Base-by-base conservation (phyloP, 352 stramenopile genomes). In the Phytophthora constricta region DNA sequence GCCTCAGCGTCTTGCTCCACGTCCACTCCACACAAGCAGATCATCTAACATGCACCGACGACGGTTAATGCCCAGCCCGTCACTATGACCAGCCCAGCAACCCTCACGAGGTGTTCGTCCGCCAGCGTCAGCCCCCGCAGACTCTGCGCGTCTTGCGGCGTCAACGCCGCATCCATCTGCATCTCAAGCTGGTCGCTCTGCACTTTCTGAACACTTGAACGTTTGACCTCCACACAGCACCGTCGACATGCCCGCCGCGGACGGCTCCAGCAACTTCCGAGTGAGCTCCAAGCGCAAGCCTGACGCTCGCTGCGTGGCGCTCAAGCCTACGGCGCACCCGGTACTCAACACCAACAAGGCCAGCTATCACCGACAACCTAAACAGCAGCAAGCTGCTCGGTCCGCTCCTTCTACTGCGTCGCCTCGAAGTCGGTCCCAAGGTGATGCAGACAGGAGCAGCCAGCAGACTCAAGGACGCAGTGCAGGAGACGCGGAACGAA, bases 11-110 rank as follows among this genome's bases (percentile, higher is more conserved):
- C 75, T 23, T 58, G 47, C 46, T 71, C 53, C 25, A 25, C 28
- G 20, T 70, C 50, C 55, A 72, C 65, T 58, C 70, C 75, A 28
- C 73, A 80, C n/a, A 86, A 51, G 37, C 77, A 86, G 58, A 87
- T 72, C 63, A 87, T 70, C 77, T 87, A 43, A 22, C 39, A 48
- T 25, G 23, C n/a, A 51, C 14, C 19, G 11, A 69, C 16, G 19
- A 31, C 31, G 22, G 34, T 53, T n/a, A n/a, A n/a, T n/a, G n/a
- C n/a, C n/a, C 52, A 74, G 45, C 45, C 7, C 34, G 47, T 10
- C 16, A 8, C 4, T 20, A 14, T 46, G 33, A 34, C n/a, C 31
- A 52, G 26, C 13, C 8, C 4, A 52, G 1, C 20, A 47, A 42
- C 27, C 50, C 52, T 43, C 67, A 88, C 79, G 22, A 88, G 64